Conservation (phyloP, 2,329 filamentous ascomycete species). For the Coniella lustricola region DNA sequence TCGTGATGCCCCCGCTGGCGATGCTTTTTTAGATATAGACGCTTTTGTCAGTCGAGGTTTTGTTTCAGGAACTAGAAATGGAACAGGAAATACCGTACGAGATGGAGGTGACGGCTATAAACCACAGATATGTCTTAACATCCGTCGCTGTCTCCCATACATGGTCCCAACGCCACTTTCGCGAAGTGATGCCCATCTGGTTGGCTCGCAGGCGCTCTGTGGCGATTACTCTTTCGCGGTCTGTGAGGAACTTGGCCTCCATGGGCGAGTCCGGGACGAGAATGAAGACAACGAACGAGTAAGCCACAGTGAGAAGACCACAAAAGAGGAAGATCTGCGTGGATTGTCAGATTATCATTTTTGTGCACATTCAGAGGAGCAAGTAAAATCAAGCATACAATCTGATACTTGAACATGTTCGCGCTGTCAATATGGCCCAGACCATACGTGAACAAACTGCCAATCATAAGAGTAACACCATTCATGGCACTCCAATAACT, state of each 20-base stretch:
- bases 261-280: constrained; percentile 60
- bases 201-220: constrained; percentile 50
- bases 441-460: constrained; percentile 48
- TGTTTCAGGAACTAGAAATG: too few relatives aligned
- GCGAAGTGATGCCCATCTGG: constrained; percentile 35
- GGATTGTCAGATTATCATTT: too few relatives aligned
- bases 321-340: constrained; percentile 41
- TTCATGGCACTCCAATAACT: constrained; percentile 50
- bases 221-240: constrained; percentile 50
- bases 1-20: constrained; percentile 50
- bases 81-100: constrained; percentile 32
- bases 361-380: too few relatives aligned
- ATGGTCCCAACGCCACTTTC: constrained; percentile 36
- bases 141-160: constrained; percentile 32
- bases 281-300: constrained; percentile 42
- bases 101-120: constrained; percentile 42
- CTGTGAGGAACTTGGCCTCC: constrained; percentile 48
- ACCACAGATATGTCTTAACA: constrained; percentile 37
- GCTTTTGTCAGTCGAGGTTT: too few relatives aligned
- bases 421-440: constrained; percentile 39
- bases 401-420: constrained; percentile 43
- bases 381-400: constrained; percentile 17
- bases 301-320: constrained; percentile 44
- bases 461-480: constrained; percentile 46
- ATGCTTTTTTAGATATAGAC: constrained; percentile 31